Evolutionary conservation across 1,284 basidiomycete genomes (phyloP), one percentile per base, ranked within the genome.

Genomic region (Ustilago trichophora): DNA sequence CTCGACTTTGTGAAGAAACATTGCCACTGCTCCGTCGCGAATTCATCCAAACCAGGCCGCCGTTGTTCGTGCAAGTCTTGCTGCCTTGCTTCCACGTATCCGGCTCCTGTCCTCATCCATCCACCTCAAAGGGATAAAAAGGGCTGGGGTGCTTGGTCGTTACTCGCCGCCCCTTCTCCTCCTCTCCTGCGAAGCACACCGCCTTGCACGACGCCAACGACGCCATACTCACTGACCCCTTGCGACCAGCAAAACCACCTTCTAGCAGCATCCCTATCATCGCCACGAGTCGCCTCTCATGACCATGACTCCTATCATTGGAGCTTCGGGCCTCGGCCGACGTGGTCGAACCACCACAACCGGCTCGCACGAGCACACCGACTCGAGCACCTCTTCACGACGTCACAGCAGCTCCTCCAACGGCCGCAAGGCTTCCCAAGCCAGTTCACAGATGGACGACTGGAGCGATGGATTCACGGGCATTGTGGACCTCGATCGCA

Each of bases 391-490:
- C 5, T 56, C 60, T 11, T 52, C 60, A 10, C 49, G 62, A 24
- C 37, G 49, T 12, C 54, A 40, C 7, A 53, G 49, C 50, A 22
- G n/a, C 40, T 58, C 62, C 11, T 54, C 62, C 2, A 26, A 29
- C 5, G 29, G 47, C 31, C 54, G 54, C 37, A 58, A 54, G 18
- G 27, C 46, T 6, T 52, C 57, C 13, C 33, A 18, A 3, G 22
- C 50, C 33, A 50, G 44, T 34, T 57, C 57, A 12, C 48, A 54
- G 16, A 35, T 70, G 44, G 68, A 71, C 45, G 68, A 71, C 41
- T 71, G 68, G 68, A 66, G 42, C 46, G 58, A 58, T 22, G 63
- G 62, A 1, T 71, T 71, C 48, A 71, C 68, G 0, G 68, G 68
- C n/a, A 49, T 71, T 19, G 68, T 71, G 34, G 68, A 71, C 26